phyloP scores from a whole-genome alignment of 169 alveolate genomes.

The Eimeria nieschulzi region DNA sequence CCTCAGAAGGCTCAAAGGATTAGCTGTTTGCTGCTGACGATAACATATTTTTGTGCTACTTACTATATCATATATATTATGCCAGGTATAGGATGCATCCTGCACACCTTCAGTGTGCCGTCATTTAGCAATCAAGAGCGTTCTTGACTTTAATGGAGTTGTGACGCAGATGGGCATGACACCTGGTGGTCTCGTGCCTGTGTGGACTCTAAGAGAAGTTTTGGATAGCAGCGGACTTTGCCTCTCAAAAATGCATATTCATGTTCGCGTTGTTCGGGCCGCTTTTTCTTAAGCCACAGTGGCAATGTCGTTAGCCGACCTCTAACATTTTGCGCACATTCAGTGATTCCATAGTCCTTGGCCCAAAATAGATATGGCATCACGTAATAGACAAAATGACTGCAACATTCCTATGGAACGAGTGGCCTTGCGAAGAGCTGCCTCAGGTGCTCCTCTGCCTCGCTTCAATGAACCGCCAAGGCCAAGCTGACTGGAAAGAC shows the following conservation, averaged over 20 bases:
- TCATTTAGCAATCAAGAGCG: too few relatives aligned
- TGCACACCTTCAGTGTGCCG: too few relatives aligned
- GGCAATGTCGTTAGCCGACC: neutral
- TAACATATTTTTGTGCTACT: too few relatives aligned
- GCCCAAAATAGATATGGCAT: too few relatives aligned
- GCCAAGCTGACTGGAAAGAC: conserved; percentile 40
- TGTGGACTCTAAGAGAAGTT: conserved; percentile 67
- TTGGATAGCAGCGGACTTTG: conserved; percentile 63
- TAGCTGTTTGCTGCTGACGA: too few relatives aligned
- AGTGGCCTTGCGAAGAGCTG: neutral
- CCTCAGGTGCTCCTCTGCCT: conserved; percentile 51
- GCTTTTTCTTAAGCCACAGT: neutral
- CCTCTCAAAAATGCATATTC: conserved; percentile 72
- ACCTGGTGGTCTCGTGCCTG: conserved; percentile 42
- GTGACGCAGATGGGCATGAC: conserved; percentile 53
- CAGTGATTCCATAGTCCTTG: too few relatives aligned
- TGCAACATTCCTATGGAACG: neutral
- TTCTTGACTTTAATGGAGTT: too few relatives aligned
- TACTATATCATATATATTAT: too few relatives aligned
- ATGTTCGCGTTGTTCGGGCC: conserved; percentile 31
- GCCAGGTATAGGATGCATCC: too few relatives aligned
- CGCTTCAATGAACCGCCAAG: conserved; percentile 60
- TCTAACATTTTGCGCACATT: neutral
- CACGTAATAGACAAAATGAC: too few relatives aligned
- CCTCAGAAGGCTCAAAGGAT: too few relatives aligned